Base-by-base conservation (phyloP, 345 rosid genomes). In the Eucalyptus coolabah region DNA sequence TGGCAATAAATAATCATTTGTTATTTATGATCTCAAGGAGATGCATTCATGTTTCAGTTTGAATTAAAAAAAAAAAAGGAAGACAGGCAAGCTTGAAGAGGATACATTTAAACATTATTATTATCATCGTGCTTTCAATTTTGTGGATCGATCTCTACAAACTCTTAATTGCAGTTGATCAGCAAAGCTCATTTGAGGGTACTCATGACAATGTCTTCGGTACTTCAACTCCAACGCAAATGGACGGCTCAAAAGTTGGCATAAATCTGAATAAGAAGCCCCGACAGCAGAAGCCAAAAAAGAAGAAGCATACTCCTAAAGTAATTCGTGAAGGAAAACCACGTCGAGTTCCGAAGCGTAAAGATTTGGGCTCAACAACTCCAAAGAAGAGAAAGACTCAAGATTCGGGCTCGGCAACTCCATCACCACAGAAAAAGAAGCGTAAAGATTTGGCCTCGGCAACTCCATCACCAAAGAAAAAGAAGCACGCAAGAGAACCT, bases 271-370 rank as follows among this genome's bases (percentile, higher is more conserved):
- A 65, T 47, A 89, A 87, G 89, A 90, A 89, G 40, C 89, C 87
- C 23, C 86, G 59, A 50, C 90, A 37, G 54, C 90, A 44, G 81
- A 92, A 90, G 87, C 37, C 86, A 5, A 93, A 51, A 28, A 87
- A 37, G 89, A 91, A 92, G 88, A 92, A 86, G 87, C 91, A 90
- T 28, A 91, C 91, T 53, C 93, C 94, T 3, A 92, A 88, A 86
- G 92, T 93, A 6, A 87, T 87, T 9, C 81, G 77, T 16, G 94
- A 92, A 23, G 56, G 67, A 32, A 88, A 59, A 86, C 59, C 59
- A 4, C 83, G 67, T 54, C 87, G 72, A 67, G 37, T 87, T 37
- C 91, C 87, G 7, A 90, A 91, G 87, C 90, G 92, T 12, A 63
- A 87, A 65, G 87, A 91, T 50, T 9, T 19, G 23, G 82, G 82